Base-by-base conservation (phyloP, 108 stramenopile species). In the Skeletonema tropicum region DNA sequence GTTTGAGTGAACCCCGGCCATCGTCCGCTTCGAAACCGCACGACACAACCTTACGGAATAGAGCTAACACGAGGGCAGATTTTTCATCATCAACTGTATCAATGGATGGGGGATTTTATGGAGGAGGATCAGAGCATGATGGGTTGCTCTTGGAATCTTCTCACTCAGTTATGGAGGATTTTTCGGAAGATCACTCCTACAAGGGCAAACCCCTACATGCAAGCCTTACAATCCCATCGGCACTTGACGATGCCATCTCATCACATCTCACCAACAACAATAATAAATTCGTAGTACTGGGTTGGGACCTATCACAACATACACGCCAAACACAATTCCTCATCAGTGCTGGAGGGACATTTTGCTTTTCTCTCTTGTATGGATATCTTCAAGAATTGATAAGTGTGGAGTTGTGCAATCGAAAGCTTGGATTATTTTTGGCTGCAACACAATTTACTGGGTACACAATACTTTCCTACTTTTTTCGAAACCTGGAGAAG, bases 311-410 rank as follows among this genome's bases (percentile, higher is more conserved):
- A 41, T 84, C 88, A 3, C 73, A 84, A 33, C 57, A 86, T 52
- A 65, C 84, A 6, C 87, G 89, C 9, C 82, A 71, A 11, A 39
- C 49, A 23, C 94, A 93, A 66, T 97, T 94, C 69, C 26, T 93
- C 10, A 66, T 90, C 30, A 87, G 87, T 71, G 92, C 96, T 10
- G 63, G 67, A 12, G 92, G 92, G 2, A 94, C 94, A 6, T 97
- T 94, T 71, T 64, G 59, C 58, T 97, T 94, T 68, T 86, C 86
- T 19, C 71, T 97, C 11, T 35, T 97, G 30, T 97, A 97, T 67
- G 96, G 92, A 21, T 97, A 87, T 69, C 65, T 97, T 45, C 96
- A 97, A 72, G 96, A 97, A 73, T 80, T 97, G 52, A 84, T 94
- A 39, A 86, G 83, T 23, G 96, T 97, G 9, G 60, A 83, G 29